These are phyloP conservation scores for Penicillium freii DNA, from an alignment of 2,329 filamentous ascomycete species.

Conservation along the genomic window DNA sequence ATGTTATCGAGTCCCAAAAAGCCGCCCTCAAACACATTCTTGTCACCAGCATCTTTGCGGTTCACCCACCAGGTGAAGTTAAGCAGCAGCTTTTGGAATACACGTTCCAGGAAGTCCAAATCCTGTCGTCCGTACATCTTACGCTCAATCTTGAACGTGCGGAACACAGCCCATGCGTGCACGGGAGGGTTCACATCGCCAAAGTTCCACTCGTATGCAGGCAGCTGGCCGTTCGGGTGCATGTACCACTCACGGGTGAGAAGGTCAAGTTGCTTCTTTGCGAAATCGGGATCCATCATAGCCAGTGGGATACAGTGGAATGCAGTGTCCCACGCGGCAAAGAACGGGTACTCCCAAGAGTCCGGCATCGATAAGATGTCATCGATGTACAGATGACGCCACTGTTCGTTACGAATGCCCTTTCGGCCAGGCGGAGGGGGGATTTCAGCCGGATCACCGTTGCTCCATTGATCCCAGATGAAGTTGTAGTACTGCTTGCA, in stretches of 20 bases:
- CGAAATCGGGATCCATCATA: conserved; percentile 97
- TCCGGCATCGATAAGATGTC: conserved; percentile 97
- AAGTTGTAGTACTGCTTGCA: conserved; percentile 97
- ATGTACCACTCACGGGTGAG: conserved; percentile 99
- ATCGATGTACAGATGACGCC: conserved; percentile 93
- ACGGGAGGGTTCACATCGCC: conserved; percentile 95
- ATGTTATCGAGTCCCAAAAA: conserved; percentile 97
- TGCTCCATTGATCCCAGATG: conserved; percentile 97
- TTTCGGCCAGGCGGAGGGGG: conserved; percentile 80
- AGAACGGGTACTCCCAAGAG: conserved; percentile 98
- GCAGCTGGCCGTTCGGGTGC: conserved; percentile 93
- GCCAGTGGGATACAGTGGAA: conserved; percentile 95
- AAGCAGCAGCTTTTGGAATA: conserved; percentile 91
- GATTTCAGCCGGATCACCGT: conserved; percentile 84
- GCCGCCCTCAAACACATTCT: conserved; percentile 95
- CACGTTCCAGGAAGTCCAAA: conserved; percentile 89
- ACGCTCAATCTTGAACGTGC: conserved; percentile 96
- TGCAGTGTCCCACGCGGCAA: conserved; percentile 94
- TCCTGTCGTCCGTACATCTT: conserved; percentile 96
- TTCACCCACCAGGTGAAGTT: conserved; percentile 99
- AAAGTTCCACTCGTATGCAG: conserved; percentile 97
- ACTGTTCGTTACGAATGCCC: conserved; percentile 77
- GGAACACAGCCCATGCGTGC: conserved; percentile 92
- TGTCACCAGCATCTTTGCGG: conserved; percentile 87
- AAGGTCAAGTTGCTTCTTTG: conserved; percentile 94